Conservation (phyloP, 352 stramenopile genomes). For the Achlya hypogyna region DNA sequence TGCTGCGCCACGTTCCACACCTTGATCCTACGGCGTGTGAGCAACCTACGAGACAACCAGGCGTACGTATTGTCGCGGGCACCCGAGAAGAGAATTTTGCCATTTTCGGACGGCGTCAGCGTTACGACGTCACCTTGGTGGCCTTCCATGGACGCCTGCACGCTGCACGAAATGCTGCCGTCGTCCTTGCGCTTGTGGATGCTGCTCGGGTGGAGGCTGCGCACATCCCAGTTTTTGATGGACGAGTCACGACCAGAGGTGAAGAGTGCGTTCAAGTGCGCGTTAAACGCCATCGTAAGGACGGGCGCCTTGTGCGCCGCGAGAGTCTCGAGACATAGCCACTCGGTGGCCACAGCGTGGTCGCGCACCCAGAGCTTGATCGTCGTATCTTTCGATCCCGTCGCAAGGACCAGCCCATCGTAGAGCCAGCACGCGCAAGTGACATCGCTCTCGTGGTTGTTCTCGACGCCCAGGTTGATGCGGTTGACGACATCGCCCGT, state of each 20-base stretch:
- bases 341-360: not conserved
- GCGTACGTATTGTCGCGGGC: constrained; percentile 18
- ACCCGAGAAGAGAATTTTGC: constrained; percentile 17
- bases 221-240: constrained; percentile 21
- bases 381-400: constrained; percentile 18
- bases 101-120: constrained; percentile 11
- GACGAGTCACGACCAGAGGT: constrained; percentile 18
- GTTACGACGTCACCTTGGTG: constrained; percentile 21
- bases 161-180: constrained; percentile 8
- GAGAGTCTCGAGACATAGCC: constrained; percentile 20
- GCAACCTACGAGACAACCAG: not conserved
- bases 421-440: constrained; percentile 19
- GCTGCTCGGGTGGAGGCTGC: constrained; percentile 4
- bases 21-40: constrained; percentile 8
- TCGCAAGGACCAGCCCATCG: constrained; percentile 14
- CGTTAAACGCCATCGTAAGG: constrained; percentile 18
- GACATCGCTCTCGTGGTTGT: constrained; percentile 21
- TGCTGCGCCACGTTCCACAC: constrained; percentile 20
- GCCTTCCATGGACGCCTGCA: constrained; percentile 16
- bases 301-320: constrained; percentile 20
- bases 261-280: constrained; percentile 7
- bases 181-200: constrained; percentile 15
- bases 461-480: constrained; percentile 1
- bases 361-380: constrained; percentile 21
- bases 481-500: constrained; percentile 12